Evolutionary conservation across 768 basidiomycete genomes (phyloP), one percentile per base, ranked within the genome.

Genomic region (Tylopilus intermedius): DNA sequence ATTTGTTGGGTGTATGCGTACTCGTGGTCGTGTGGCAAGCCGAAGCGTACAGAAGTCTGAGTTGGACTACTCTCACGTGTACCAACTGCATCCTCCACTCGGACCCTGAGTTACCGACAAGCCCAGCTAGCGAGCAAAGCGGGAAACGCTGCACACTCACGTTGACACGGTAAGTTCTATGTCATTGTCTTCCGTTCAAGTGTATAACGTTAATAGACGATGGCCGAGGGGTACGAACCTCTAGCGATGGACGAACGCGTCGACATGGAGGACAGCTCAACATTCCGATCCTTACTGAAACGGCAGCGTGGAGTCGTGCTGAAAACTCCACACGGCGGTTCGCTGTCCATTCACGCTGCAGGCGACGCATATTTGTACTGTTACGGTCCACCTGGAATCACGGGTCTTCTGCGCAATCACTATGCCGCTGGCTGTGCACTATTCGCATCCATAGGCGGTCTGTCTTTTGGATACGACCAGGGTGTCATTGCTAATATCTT

Each of bases 401-500:
- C 73, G 3, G 88, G 89, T 9, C 73, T 90, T 14, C 62, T 76
- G 43, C 77, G 77, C 56, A 90, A 89, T 63, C 76, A 74, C 51
- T 87, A 84, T 58, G 79, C 83, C 4, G 67, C 84, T 8, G 70
- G 81, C 2, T 90, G 87, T 55, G 86, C 84, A 4, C 71, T 84
- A 45, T 88, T 90, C 57, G 88, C 84, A 0, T 86, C 83, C 9
- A 79, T 90, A 59, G 88, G 88, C 1, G 88, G 88, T 0, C 64
- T 90, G 51, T 81, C 84, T 13, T 90, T 90, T 66, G 88, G 88
- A 8, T 90, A 90, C 62, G 88, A 90, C 60, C 88, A 90, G 62
- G 88, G 88, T 35, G 89, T 90, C 50, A 89, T 92, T 57, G 86
- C 90, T 3, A 92, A 91, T 64, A 82, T 92, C 13, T 76, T 92